A percentile compares a stretch with the other conserved stretches of the same genome.
Evolutionary conservation across 2,329 filamentous ascomycete species (phyloP).

Genomic region (Calonectria montana): DNA sequence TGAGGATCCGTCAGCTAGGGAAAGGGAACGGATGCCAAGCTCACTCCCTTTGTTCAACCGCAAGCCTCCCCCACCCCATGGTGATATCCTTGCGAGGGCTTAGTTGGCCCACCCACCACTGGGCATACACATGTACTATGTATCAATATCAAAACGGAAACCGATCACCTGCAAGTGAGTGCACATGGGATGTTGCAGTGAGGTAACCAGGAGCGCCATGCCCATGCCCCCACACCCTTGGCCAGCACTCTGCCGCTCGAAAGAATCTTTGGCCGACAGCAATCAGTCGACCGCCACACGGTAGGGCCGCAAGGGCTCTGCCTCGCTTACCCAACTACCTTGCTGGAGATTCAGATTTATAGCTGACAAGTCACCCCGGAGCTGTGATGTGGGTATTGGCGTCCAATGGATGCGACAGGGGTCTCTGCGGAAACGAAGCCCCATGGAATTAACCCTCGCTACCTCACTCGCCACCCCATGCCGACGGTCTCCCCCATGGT

Average conservation of each 20-base stretch:
- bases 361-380: not conserved
- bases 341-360: slow-evolving; percentile 8
- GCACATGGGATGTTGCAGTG: not conserved
- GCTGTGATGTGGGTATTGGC: slow-evolving; percentile 9
- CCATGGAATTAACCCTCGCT: slow-evolving; percentile 13
- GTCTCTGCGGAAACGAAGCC: not conserved
- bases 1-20: slow-evolving; percentile 13
- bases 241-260: not conserved
- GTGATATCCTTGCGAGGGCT: not conserved
- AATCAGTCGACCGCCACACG: not conserved
- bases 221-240: not conserved
- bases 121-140: not conserved
- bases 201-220: not conserved
- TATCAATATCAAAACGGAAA: slow-evolving; percentile 6
- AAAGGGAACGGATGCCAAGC: not conserved
- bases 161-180: not conserved
- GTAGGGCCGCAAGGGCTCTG: slow-evolving; percentile 2
- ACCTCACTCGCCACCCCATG: slow-evolving; percentile 4
- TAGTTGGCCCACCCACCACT: not conserved
- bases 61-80: not conserved
- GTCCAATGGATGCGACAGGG: not conserved
- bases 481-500: not conserved
- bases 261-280: not conserved
- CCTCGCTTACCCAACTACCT: slow-evolving; percentile 1
- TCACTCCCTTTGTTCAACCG: not conserved